A percentile compares a stretch with the other conserved stretches of the same genome.
Evolutionary conservation across 345 rosid genomes (phyloP).

Genomic region (Brassica rapa): DNA sequence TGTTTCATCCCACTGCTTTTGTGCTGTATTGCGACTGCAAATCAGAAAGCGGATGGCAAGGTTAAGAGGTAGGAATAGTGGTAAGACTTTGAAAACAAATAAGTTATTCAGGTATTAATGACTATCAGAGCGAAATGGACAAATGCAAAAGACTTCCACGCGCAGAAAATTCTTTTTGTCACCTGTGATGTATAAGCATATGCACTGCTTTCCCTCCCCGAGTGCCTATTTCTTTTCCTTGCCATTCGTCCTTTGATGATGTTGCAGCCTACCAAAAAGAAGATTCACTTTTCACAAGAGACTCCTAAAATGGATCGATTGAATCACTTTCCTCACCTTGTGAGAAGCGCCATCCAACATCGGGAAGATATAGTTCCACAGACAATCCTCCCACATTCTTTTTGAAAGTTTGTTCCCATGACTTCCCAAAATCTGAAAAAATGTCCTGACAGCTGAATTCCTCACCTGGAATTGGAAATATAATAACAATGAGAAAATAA

Average conservation of each 20-base stretch:
- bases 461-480: constrained; percentile 64
- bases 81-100: constrained; percentile 8
- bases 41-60: constrained; percentile 28
- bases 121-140: constrained; percentile 10
- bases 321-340: constrained; percentile 60
- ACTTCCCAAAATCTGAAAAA: constrained; percentile 90
- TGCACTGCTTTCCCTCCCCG: constrained; percentile 95
- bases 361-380: constrained; percentile 95
- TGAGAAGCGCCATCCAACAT: constrained; percentile 79
- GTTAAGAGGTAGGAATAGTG: constrained; percentile 16
- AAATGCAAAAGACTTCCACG: constrained; percentile 4
- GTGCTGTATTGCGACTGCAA: constrained; percentile 94
- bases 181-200: constrained; percentile 99
- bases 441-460: constrained; percentile 94
- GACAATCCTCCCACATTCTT: constrained; percentile 98
- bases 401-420: constrained; percentile 90
- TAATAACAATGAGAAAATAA: constrained; percentile 11
- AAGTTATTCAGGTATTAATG: constrained; percentile 21
- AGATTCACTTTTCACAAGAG: constrained; percentile 23
- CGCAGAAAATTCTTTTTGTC: neutral
- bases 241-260: constrained; percentile 99
- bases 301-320: constrained; percentile 10
- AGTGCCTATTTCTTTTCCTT: constrained; percentile 92
- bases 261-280: constrained; percentile 77
- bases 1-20: constrained; percentile 99